Conservation (phyloP, 2,329 filamentous ascomycete genomes). For the Teratosphaeria nubilosa region DNA sequence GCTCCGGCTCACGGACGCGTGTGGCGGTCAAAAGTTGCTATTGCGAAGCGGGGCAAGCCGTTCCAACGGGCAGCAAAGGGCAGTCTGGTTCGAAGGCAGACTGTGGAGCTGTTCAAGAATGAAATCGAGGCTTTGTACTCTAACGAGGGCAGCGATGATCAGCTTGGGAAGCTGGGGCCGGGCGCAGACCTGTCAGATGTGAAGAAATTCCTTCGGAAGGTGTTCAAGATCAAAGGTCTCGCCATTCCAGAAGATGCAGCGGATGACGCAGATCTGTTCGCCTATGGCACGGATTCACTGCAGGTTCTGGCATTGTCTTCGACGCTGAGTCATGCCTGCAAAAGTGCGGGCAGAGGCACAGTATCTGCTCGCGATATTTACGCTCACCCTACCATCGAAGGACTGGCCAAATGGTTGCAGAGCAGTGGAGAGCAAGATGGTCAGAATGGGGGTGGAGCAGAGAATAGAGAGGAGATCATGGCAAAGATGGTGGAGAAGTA, state of each 20-base stretch:
- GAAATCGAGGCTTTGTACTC: slow-evolving; percentile 40
- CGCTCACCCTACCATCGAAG: slow-evolving; percentile 16
- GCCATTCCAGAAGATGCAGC: slow-evolving; percentile 1
- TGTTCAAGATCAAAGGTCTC: slow-evolving; percentile 5
- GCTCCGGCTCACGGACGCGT: slow-evolving; percentile 35
- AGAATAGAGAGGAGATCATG: slow-evolving; percentile 14
- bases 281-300: slow-evolving; percentile 24
- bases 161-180: slow-evolving; percentile 6
- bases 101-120: slow-evolving; percentile 28
- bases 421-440: not conserved
- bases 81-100: slow-evolving; percentile 33
- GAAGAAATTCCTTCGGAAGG: slow-evolving; percentile 10
- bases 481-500: slow-evolving; percentile 21
- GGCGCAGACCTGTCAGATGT: slow-evolving; percentile 2
- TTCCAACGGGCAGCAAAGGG: slow-evolving; percentile 39
- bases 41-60: slow-evolving; percentile 33
- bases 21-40: slow-evolving; percentile 31
- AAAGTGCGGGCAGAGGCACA: not conserved
- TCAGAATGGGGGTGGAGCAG: not conserved
- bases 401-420: not conserved
- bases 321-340: not conserved
- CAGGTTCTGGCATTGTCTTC: slow-evolving; percentile 8
- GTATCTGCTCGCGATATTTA: slow-evolving; percentile 15
- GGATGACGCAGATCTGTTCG: slow-evolving; percentile 23
- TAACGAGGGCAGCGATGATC: slow-evolving; percentile 7